Evolutionary conservation across 1,139 yeast genomes (phyloP), one percentile per base, ranked within the genome.

Genomic region (Hanseniaspora gamundiae): DNA sequence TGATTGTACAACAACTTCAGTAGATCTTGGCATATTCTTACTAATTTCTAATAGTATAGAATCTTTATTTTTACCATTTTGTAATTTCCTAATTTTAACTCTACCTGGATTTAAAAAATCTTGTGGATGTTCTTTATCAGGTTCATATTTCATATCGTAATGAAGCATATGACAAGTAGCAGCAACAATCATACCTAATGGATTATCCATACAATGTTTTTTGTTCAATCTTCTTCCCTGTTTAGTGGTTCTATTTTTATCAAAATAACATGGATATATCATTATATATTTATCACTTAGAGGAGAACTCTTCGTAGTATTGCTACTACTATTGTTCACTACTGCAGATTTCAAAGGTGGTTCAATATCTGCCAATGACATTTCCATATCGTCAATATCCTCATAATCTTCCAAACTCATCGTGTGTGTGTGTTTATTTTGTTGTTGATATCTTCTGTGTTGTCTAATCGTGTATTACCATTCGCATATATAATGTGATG

Each of bases 81-180:
- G 13, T 10, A 13, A 16, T 22, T 36, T 36, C 9, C 13, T 21
- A 4, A 36, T 21, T 36, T 22, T 22, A 7, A 91, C 91, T 54
- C 97, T 73, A 13, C 98, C 98, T 1, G 96, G 94, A 59, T 91
- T 91, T 49, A 97, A 95, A 73, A 83, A 91, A 65, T 91, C 98
- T 60, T 87, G 95, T 10, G 98, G 98, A 63, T 91, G 98, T 3
- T 82, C 66, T 64, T 87, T 91, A 49, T 82, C 86, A 50, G 91
- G 78, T 62, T 83, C 91, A 49, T 78, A 69, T 45, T 80, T 68
- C 38, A 62, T 60, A 2, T 67, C 69, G 36, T 65, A 48, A 20
- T 60, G 60, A 24, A 66, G 39, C 9, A 51, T 38, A 19, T 62
- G 57, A 26, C 82, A 70, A 0, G 73, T 82, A 45, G 85, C 94